Base-by-base conservation (phyloP, 2,329 filamentous ascomycete species). In the Neofusicoccum ribis region DNA sequence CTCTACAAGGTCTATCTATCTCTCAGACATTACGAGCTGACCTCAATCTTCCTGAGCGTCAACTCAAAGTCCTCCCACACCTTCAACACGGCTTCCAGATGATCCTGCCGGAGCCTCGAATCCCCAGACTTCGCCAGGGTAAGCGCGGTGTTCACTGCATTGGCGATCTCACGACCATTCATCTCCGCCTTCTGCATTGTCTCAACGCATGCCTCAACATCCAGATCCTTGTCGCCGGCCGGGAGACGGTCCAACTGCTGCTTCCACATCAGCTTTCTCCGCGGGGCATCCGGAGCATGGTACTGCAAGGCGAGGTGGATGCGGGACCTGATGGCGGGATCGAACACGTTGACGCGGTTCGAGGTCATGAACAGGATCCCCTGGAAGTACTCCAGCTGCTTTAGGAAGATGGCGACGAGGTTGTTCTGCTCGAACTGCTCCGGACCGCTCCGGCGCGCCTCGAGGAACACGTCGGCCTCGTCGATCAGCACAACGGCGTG, bases 381-480 rank as follows among this genome's bases (percentile, higher is more conserved):
- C 11, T 39, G 37, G 37, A 39, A 77, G 63, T 76, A 76, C 63
- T 76, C 74, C 1, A 77, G 64, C 5, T 68, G 69, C 2, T 70
- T 68, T 5, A 76, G 65, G 66, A 76, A 75, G 31, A 62, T 34
- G 23, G 77, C 76, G 5, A 80, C 78, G 15, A 80, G 70, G 39
- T 74, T 74, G 67, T 80, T 80, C 52, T 73, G 72, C 65, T 73
- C 70, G 8, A 74, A 71, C 39, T 73, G 73, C 65, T 74, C 72
- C 9, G 70, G 65, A 1, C 71, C 73, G 43, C 70, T 39, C 14
- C 82, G 77, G 3, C 86, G 83, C 59, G 81, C 74, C 72, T 87
- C 84, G 14, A 88, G 81, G 73, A 86, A 88, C n/a, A 87, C 84
- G 63, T 88, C 86, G 2, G 84, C 85, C 72, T 88, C 86, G 70